Percentiles rank a stretch among this genome's conserved stretches.
Conservation (phyloP, 2,329 filamentous ascomycete species). For the Botrytis elliptica region DNA sequence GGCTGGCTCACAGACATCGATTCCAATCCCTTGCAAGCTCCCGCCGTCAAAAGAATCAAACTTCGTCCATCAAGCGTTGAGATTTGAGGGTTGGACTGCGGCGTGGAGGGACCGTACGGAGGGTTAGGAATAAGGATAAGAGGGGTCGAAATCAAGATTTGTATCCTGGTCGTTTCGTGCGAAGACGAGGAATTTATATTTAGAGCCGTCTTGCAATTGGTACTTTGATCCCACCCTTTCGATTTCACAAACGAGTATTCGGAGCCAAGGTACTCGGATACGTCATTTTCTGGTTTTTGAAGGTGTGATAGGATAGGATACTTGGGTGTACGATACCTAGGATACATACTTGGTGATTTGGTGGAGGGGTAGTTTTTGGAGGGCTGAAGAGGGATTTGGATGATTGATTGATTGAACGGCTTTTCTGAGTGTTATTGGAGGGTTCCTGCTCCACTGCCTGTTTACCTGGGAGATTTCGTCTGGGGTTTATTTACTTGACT, state of each 20-base stretch:
- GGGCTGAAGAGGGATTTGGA: neutral
- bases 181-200: neutral
- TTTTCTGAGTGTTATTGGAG: neutral
- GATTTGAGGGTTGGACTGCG: neutral
- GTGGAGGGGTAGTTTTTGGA: neutral
- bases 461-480: neutral
- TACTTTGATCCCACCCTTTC: neutral
- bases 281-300: neutral
- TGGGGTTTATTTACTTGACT: neutral
- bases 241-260: neutral
- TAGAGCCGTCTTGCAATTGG: neutral
- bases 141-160: slow-evolving; percentile 4
- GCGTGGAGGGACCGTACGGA: neutral
- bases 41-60: neutral
- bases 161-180: neutral
- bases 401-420: neutral
- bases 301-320: neutral
- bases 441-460: neutral
- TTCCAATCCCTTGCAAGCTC: neutral
- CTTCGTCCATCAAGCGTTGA: neutral
- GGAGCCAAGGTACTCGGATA: neutral
- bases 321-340: neutral
- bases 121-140: neutral
- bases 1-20: neutral
- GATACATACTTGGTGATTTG: neutral